A percentile compares a stretch with the other conserved stretches of the same genome.
Evolutionary conservation across 75 land plant species (phyloP).

Genomic region (Selaginella tamariscina): DNA sequence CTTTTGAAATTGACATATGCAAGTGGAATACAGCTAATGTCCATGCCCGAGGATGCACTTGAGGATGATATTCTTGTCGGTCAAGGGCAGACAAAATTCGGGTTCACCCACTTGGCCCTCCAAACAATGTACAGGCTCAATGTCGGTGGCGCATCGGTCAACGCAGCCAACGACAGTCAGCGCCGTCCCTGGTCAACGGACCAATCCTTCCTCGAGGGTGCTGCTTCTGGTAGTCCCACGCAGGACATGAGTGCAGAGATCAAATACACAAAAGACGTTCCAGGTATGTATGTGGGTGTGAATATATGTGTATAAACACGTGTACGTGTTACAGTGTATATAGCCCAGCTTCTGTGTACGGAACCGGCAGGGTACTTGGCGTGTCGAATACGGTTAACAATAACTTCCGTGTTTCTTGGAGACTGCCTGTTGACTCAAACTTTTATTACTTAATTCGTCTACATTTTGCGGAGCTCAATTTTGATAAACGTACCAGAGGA

Average conservation of each 20-base stretch:
- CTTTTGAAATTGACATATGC: too few species aligned
- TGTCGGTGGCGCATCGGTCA: constrained; percentile 20
- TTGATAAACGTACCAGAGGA: constrained; percentile 30
- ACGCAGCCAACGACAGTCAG: constrained; percentile 14
- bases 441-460: constrained; percentile 48
- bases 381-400: constrained; percentile 18
- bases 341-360: constrained; percentile 45
- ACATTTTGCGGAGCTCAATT: constrained; percentile 47
- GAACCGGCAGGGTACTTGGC: constrained; percentile 40
- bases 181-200: constrained; percentile 20
- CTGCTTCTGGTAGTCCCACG: constrained; percentile 17
- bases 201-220: constrained; percentile 16
- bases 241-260: not conserved
- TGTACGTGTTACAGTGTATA: not conserved
- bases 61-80: not conserved
- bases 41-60: constrained; percentile 13
- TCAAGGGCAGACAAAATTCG: not conserved
- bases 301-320: too few species aligned
- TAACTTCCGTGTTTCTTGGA: constrained; percentile 48
- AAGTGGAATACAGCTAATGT: constrained; percentile 17
- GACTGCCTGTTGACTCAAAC: constrained; percentile 32
- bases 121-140: constrained; percentile 28
- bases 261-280: not conserved
- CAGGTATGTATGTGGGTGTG: too few species aligned
- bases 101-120: constrained; percentile 21